phyloP scores from a whole-genome alignment of 495 filamentous ascomycete genomes.

The Gamarada debralockiae region DNA sequence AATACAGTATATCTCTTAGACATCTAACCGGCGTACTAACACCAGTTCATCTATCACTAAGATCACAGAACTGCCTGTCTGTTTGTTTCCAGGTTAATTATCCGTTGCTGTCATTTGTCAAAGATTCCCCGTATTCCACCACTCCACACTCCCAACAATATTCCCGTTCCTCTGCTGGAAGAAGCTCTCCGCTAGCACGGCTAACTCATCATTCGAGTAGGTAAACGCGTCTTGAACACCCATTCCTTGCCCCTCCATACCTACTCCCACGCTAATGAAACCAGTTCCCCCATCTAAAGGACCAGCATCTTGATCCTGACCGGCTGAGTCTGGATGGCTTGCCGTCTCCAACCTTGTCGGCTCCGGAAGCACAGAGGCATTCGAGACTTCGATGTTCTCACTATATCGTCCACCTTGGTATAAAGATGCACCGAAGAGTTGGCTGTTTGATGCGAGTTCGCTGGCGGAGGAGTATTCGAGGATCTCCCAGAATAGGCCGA shows the following conservation, averaged over 20 bases:
- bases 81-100: no score
- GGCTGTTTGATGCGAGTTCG: slow-evolving; percentile 26
- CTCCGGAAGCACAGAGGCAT: slow-evolving; percentile 41
- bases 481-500: slow-evolving; percentile 47
- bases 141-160: neutral
- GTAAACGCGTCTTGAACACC: slow-evolving; percentile 20
- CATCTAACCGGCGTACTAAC: no score
- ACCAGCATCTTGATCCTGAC: slow-evolving; percentile 1
- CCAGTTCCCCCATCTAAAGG: no score
- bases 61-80: no score
- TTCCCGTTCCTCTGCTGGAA: slow-evolving; percentile 43
- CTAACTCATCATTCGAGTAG: slow-evolving; percentile 41
- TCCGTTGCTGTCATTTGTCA: no score
- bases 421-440: slow-evolving; percentile 40
- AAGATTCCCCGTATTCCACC: neutral
- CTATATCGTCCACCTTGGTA: slow-evolving; percentile 25
- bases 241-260: neutral
- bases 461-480: slow-evolving; percentile 46
- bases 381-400: slow-evolving; percentile 36
- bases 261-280: slow-evolving; percentile 8
- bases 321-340: neutral
- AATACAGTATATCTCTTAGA: no score
- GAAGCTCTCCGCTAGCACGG: slow-evolving; percentile 45
- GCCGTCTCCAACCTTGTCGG: slow-evolving; percentile 34
- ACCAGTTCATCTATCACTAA: no score